These are phyloP conservation scores for Yarrowia deformans DNA, from an alignment of 805 yeast genomes.

Conservation along the genomic window DNA sequence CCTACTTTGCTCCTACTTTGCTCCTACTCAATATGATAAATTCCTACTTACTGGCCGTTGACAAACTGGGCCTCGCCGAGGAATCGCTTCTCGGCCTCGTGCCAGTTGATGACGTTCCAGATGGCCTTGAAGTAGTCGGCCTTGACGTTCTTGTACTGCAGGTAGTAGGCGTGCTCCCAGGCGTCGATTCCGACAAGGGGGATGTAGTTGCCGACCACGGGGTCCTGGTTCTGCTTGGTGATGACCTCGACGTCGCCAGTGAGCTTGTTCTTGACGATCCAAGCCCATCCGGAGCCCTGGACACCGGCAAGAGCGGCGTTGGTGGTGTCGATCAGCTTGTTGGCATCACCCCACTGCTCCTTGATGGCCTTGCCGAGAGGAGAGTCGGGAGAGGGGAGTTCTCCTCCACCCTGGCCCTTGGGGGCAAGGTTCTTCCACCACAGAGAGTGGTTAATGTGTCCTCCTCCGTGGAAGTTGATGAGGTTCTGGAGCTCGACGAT, in stretches of 20 bases:
- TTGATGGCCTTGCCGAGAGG: conserved; percentile 65
- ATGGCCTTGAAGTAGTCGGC: conserved; percentile 91
- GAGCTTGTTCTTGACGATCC: conserved; percentile 80
- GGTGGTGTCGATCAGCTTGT: conserved; percentile 66
- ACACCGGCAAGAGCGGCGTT: conserved; percentile 81
- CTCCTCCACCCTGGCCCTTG: conserved; percentile 76
- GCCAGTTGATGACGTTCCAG: conserved; percentile 95
- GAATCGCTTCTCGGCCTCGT: conserved; percentile 78
- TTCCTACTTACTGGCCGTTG: too few relatives aligned
- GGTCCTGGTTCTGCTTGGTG: conserved; percentile 86
- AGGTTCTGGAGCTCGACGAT: conserved; percentile 68
- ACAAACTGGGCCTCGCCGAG: conserved; percentile 40
- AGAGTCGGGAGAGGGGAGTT: conserved; percentile 60
- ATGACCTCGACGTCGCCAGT: conserved; percentile 76
- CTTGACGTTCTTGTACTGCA: conserved; percentile 91
- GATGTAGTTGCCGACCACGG: conserved; percentile 70
- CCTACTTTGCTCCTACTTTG: too few relatives aligned
- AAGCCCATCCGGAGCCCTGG: conserved; percentile 97
- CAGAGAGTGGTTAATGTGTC: conserved; percentile 81
- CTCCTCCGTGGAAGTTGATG: conserved; percentile 93
- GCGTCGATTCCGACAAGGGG: conserved; percentile 92
- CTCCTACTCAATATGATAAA: too few relatives aligned
- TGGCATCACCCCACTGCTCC: conserved; percentile 74
- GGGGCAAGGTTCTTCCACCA: conserved; percentile 93
- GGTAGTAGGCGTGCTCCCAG: conserved; percentile 96